A percentile compares a stretch with the other conserved stretches of the same genome.
Conservation (phyloP, 179 eudicot species). For the Actinidia arguta region DNA sequence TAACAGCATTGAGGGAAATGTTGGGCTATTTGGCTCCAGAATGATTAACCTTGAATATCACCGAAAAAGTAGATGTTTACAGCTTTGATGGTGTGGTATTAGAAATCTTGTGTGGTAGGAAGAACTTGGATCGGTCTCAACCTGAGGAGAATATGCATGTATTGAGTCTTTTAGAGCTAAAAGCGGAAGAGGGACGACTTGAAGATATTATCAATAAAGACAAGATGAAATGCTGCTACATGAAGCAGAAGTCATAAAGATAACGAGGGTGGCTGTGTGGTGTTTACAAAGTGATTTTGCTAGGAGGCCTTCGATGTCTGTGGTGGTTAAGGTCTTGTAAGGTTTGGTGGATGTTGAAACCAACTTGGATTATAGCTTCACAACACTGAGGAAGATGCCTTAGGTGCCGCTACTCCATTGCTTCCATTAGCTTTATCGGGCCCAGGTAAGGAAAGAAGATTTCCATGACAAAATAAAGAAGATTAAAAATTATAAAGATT, state of each 20-base stretch:
- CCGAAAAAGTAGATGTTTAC: constrained; percentile 31
- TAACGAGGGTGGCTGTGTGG: constrained; percentile 20
- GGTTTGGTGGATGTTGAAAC: constrained; percentile 6
- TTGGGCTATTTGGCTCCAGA: constrained; percentile 32
- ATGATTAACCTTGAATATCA: constrained; percentile 17
- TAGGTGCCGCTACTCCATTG: neutral
- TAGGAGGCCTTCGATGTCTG: constrained; percentile 23
- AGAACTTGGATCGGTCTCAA: constrained; percentile 17
- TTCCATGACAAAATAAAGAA: neutral
- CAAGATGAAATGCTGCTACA: constrained; percentile 6
- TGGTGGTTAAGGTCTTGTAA: constrained; percentile 21
- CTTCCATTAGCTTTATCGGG: constrained; percentile 17
- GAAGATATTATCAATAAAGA: neutral
- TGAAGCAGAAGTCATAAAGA: constrained; percentile 15
- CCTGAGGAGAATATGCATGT: constrained; percentile 24
- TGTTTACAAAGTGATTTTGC: constrained; percentile 19
- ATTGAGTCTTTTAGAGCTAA: neutral
- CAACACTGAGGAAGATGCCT: neutral
- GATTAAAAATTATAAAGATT: too few species aligned
- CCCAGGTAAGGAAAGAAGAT: constrained; percentile 5
- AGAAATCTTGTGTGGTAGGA: constrained; percentile 13
- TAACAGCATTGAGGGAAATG: constrained; percentile 19
- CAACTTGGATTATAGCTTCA: constrained; percentile 6
- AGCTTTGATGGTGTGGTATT: constrained; percentile 22
- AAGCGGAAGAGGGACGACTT: constrained; percentile 13